A percentile compares a stretch with the other conserved stretches of the same genome.
phyloP scores from a whole-genome alignment of 306 rosid genomes.

The Dryas drummondii region DNA sequence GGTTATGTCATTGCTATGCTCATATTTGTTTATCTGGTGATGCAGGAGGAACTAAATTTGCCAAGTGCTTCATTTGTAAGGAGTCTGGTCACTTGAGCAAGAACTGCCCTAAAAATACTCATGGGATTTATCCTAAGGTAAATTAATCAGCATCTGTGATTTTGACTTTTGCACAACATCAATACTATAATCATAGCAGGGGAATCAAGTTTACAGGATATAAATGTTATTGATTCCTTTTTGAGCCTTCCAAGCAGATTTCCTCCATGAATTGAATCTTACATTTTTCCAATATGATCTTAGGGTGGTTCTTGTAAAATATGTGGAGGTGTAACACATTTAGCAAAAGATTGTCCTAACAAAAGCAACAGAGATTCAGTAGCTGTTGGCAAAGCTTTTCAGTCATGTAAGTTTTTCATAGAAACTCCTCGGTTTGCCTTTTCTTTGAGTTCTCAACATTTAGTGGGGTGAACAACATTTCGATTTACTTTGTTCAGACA shows the following conservation, averaged over 20 bases:
- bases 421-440: background rate
- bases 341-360: constrained; percentile 89
- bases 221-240: constrained; percentile 6
- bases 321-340: constrained; percentile 90
- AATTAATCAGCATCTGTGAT: background rate
- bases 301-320: constrained; percentile 95
- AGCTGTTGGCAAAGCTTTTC: constrained; percentile 22
- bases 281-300: constrained; percentile 10
- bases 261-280: constrained; percentile 12
- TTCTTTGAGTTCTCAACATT: background rate
- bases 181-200: background rate
- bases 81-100: constrained; percentile 87
- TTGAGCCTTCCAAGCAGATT: background rate
- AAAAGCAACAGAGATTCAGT: constrained; percentile 43
- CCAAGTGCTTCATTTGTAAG: constrained; percentile 83
- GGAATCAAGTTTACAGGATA: background rate
- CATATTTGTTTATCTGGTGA: constrained; percentile 25
- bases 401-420: constrained; percentile 38
- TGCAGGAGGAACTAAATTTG: constrained; percentile 91
- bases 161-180: background rate
- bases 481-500: background rate
- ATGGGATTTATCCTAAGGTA: constrained; percentile 95
- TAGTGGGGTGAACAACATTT: background rate
- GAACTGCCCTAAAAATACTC: constrained; percentile 82
- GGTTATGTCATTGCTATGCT: constrained; percentile 4